phyloP scores from a whole-genome alignment of 352 stramenopile genomes.

The Phytophthora rubi region DNA sequence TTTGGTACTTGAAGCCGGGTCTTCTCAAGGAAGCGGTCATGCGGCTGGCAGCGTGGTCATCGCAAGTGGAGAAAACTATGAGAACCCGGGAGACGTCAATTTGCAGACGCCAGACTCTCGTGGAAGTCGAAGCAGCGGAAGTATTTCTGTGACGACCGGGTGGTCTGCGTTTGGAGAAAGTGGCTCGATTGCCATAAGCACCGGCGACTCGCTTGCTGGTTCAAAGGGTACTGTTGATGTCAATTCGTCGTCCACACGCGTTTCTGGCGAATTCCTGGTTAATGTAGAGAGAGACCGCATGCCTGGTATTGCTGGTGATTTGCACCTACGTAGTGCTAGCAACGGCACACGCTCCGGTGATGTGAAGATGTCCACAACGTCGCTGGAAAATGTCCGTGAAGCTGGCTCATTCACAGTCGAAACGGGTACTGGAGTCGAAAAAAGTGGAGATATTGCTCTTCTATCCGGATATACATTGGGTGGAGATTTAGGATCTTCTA shows the following conservation, averaged over 20 bases:
- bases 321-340: constrained; percentile 28
- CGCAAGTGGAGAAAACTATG: constrained; percentile 32
- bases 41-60: constrained; percentile 42
- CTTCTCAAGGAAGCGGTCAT: constrained; percentile 28
- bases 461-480: constrained; percentile 13
- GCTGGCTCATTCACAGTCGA: constrained; percentile 29
- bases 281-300: constrained; percentile 26
- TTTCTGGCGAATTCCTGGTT: constrained; percentile 35
- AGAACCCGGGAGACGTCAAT: constrained; percentile 29
- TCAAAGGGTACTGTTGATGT: constrained; percentile 31
- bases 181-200: constrained; percentile 40
- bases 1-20: constrained; percentile 50
- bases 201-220: constrained; percentile 24
- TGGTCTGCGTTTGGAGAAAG: constrained; percentile 38
- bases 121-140: constrained; percentile 35
- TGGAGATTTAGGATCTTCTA: constrained; percentile 17
- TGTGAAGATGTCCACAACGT: constrained; percentile 36
- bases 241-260: constrained; percentile 27
- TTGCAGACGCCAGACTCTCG: constrained; percentile 37
- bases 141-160: constrained; percentile 37
- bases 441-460: constrained; percentile 31
- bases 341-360: constrained; percentile 26
- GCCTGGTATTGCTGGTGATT: constrained; percentile 19
- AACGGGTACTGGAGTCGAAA: constrained; percentile 26
- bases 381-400: constrained; percentile 12